Evolutionary conservation across 75 land plant genomes (phyloP).

Genomic region (Pinus tabuliformis): DNA sequence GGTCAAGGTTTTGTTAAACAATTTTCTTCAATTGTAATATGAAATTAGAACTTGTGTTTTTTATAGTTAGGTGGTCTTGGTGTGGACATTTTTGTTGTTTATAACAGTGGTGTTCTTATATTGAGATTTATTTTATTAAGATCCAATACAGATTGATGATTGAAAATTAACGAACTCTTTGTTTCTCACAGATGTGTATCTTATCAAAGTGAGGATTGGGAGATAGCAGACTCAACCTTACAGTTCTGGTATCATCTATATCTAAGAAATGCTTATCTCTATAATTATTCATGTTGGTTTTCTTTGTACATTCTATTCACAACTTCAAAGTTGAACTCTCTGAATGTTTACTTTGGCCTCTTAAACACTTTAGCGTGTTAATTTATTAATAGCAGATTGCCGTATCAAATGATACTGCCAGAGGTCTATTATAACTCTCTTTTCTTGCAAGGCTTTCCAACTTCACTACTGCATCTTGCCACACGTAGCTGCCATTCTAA

Average conservation of each 20-base stretch:
- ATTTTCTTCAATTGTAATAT: not conserved
- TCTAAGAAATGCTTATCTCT: not conserved
- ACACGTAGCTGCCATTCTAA: no score
- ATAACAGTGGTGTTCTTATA: not conserved
- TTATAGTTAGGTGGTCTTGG: not conserved
- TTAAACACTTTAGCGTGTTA: no score
- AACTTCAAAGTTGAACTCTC: not conserved
- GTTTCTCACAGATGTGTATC: conserved; percentile 69
- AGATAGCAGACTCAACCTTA: conserved; percentile 92
- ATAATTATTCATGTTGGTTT: not conserved
- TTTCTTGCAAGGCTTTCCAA: no score
- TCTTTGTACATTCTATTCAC: not conserved
- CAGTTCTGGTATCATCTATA: conserved; percentile 73
- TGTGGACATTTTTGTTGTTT: not conserved
- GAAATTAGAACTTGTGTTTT: not conserved
- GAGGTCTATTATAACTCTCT: no score
- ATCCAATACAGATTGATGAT: not conserved
- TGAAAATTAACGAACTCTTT: not conserved
- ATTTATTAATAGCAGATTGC: no score
- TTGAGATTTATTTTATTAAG: not conserved
- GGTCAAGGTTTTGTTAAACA: no score
- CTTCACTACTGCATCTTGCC: no score
- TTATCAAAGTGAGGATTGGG: conserved; percentile 92
- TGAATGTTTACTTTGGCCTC: not conserved
- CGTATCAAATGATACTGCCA: no score